A percentile compares a stretch with the other conserved stretches of the same genome.
Evolutionary conservation across 2,329 filamentous ascomycete genomes (phyloP).

Genomic region (Epichloe coenophiala): DNA sequence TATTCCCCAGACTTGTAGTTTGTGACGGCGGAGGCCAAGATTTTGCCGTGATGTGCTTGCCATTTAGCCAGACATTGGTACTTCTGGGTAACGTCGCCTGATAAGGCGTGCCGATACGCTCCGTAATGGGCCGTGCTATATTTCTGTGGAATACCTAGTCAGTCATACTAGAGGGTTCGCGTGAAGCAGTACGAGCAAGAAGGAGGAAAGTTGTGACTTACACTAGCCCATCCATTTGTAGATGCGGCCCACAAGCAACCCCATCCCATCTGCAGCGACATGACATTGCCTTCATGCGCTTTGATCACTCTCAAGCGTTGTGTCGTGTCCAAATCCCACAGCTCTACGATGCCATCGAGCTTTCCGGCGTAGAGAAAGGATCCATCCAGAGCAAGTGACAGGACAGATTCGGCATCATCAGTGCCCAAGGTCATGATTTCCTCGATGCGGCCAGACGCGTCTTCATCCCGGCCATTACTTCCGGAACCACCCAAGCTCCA

Average conservation of each 20-base stretch:
- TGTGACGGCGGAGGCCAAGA: conserved; percentile 70
- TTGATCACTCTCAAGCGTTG: conserved; percentile 82
- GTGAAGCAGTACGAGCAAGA: neutral
- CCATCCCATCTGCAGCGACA: conserved; percentile 74
- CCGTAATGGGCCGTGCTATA: conserved; percentile 54
- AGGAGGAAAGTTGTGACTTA: conserved; percentile 28
- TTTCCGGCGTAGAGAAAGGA: conserved; percentile 89
- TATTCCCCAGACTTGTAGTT: conserved; percentile 58
- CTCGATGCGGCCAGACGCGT: conserved; percentile 40
- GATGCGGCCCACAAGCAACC: conserved; percentile 78
- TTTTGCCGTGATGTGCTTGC: conserved; percentile 75
- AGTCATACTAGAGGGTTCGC: neutral
- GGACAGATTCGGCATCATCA: conserved; percentile 48
- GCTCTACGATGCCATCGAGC: conserved; percentile 73
- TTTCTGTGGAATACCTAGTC: conserved; percentile 32
- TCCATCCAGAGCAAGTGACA: conserved; percentile 76
- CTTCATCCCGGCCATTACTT: conserved; percentile 16
- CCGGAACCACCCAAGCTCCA: conserved; percentile 49
- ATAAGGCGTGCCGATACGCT: conserved; percentile 33
- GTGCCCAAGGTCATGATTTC: conserved; percentile 54
- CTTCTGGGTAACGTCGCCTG: conserved; percentile 54
- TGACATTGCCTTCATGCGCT: conserved; percentile 67
- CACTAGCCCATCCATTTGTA: conserved; percentile 76
- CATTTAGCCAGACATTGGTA: conserved; percentile 69
- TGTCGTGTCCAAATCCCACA: conserved; percentile 93